phyloP scores from a whole-genome alignment of 805 yeast species.

The Brettanomyces naardenensis region DNA sequence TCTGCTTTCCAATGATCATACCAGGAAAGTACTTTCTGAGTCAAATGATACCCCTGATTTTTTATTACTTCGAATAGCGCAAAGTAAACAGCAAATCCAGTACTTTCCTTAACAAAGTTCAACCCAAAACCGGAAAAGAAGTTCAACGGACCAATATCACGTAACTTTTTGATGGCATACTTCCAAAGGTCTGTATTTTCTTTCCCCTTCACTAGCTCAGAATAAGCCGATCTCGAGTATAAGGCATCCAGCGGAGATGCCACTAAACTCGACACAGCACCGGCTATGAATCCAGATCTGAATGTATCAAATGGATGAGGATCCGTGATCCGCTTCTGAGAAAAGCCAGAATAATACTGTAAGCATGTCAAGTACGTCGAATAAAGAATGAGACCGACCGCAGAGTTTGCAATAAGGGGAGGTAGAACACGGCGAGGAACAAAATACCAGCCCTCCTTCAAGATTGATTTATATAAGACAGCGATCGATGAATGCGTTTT shows the following conservation, averaged over 20 bases:
- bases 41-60: slow-evolving; percentile 49
- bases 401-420: too few relatives aligned
- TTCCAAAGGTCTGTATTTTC: slow-evolving; percentile 64
- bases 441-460: too few relatives aligned
- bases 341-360: too few relatives aligned
- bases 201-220: slow-evolving; percentile 61
- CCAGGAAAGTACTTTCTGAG: too few relatives aligned
- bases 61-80: slow-evolving; percentile 73
- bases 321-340: too few relatives aligned
- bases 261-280: slow-evolving; percentile 78
- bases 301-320: too few relatives aligned
- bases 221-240: slow-evolving; percentile 69
- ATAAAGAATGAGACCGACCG: too few relatives aligned
- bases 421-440: too few relatives aligned
- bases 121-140: slow-evolving; percentile 87
- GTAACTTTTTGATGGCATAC: slow-evolving; percentile 61
- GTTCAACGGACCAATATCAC: slow-evolving; percentile 70
- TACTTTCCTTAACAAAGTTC: slow-evolving; percentile 66
- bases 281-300: slow-evolving; percentile 88
- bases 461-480: too few relatives aligned
- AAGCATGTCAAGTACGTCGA: too few relatives aligned
- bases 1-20: too few relatives aligned
- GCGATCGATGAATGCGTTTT: too few relatives aligned
- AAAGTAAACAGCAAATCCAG: slow-evolving; percentile 83
- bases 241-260: slow-evolving; percentile 95